Evolutionary conservation across 495 filamentous ascomycete species (phyloP), one percentile per base, ranked within the genome.

Genomic region (Penicillium antarcticum): DNA sequence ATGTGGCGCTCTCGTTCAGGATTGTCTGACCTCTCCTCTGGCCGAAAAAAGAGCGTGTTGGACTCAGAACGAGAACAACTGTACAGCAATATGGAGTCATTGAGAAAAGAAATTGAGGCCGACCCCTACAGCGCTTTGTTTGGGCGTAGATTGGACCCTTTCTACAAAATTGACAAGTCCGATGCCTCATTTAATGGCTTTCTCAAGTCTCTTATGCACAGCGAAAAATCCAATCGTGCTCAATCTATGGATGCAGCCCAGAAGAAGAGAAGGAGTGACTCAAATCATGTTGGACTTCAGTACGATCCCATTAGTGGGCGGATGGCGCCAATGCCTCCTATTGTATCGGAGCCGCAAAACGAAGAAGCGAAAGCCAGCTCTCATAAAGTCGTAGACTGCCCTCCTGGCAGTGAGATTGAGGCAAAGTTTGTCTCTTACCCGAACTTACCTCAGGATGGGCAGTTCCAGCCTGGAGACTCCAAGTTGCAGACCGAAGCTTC

Each of bases 81-180:
- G 44, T 52, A 62, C n/a, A 48, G 52, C n/a, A 61, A 47, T 8
- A 65, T 71, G 42, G 58, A 69, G 5, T 45, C 65, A 32, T 45
- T 76, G 16, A 70, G 65, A 53, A 72, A 60, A 45, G 56, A 56
- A 17, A 60, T 76, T 11, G 65, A 71, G 4, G 49, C 56, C 5
- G 74, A 79, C 45, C 72, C 76, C 1, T 75, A 70, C 42, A 53
- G 52, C 11, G 68, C 67, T 7, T 19, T 78, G 2, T 80, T 79
- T 61, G 73, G 75, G 13, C 66, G 58, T 18, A 62, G 65, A 45
- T 44, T 65, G 36, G 63, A 61, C 32, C 62, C 64, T 13, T 48
- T 58, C 23, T 26, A 36, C 6, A 43, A 53, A 8, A 45, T 45
- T 19, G 48, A 48, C 2, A 63, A 54, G 14, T 17, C 48, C 10